These are phyloP conservation scores for Kwoniella sp. DNA, from an alignment of 768 basidiomycete genomes.

Conservation along the genomic window DNA sequence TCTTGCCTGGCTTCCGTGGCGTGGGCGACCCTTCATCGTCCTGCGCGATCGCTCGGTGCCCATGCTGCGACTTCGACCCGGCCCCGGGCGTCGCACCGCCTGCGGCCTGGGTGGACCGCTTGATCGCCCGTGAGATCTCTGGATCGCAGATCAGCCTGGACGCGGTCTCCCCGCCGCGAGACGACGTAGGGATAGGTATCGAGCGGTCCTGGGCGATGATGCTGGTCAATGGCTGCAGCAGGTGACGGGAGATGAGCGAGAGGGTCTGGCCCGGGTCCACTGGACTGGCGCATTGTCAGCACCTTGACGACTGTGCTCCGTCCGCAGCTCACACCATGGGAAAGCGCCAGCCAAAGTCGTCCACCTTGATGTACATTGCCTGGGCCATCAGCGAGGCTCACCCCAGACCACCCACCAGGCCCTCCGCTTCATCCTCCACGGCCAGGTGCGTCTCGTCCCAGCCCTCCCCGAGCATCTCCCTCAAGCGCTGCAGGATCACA, in stretches of 20 bases:
- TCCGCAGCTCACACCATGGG: constrained; percentile 22
- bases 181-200: constrained; percentile 1
- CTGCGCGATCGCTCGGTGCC: too few species aligned
- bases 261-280: background rate
- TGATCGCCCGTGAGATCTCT: constrained; percentile 5
- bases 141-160: constrained; percentile 9
- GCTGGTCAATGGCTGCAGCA: constrained; percentile 5
- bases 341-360: constrained; percentile 32
- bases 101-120: background rate
- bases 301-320: too few species aligned
- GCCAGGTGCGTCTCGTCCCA: constrained; percentile 23
- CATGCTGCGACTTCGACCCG: too few species aligned
- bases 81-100: too few species aligned
- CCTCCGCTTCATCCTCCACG: constrained; percentile 13
- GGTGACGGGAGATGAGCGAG: constrained; percentile 12
- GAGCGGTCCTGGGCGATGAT: constrained; percentile 10
- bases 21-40: constrained; percentile 5
- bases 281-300: background rate
- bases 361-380: constrained; percentile 1
- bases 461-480: constrained; percentile 12
- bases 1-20: constrained; percentile 9
- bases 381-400: too few species aligned
- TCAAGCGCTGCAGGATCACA: constrained; percentile 13
- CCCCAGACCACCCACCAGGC: background rate
- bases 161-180: background rate